Evolutionary conservation across 352 stramenopile species (phyloP), one percentile per base, ranked within the genome.

Genomic region (Globisporangium okanoganense): DNA sequence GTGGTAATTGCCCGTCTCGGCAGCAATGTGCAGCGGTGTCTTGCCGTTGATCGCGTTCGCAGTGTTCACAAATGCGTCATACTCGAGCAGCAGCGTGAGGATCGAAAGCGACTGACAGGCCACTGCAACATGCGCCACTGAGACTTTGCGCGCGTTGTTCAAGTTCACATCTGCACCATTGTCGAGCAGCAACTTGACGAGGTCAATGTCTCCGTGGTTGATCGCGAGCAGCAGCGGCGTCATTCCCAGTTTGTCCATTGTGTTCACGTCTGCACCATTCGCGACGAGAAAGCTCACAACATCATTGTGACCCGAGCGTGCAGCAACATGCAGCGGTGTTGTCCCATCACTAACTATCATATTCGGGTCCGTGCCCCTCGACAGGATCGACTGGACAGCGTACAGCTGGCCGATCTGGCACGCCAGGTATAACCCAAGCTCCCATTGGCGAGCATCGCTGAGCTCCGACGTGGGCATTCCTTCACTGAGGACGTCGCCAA

Each of bases 1-100:
- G 14, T 58, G 56, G 45, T 73, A 60, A 60, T 72, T 77, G n/a
- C 80, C 80, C 3, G 58, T 70, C 49, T 85, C 76, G 0, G 79
- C 76, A 0, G 78, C 80, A 14, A 88, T 74, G 20, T 87, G 73
- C n/a, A 88, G 58, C 18, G 79, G 74, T 1, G 80, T 88, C 59
- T 81, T 80, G 50, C 70, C 66, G 31, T 79, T 81, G 60, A 77
- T 74, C 5, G 66, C 45, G 48, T 85, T 84, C 40, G 67, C 62
- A 1, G 64, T 76, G 65, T 84, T 85, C 20, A 88, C 72, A 16
- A 72, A 69, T 10, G 78, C 78, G 10, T 81, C 75, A 22, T 71
- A 64, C 44, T 79, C 67, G 9, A 87, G 64, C 16, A 87, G 64
- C 3, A 87, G 51, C 38, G 66, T 59, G 33, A 90, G 55, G 0